Percentiles rank a stretch among this genome's conserved stretches.
phyloP scores from a whole-genome alignment of 1,284 basidiomycete genomes.

The Cryptococcus floricola region DNA sequence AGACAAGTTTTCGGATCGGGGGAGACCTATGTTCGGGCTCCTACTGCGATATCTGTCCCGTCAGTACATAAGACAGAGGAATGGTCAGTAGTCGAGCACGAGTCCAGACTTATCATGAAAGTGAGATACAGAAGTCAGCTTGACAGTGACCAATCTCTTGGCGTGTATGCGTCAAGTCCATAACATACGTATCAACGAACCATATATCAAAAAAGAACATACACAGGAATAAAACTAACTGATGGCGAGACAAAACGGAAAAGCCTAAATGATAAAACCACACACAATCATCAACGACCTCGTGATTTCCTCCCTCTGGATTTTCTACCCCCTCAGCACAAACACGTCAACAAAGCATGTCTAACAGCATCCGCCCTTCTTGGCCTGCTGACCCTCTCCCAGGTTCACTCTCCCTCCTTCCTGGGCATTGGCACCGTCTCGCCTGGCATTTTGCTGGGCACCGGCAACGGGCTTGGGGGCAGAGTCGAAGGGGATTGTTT shows the following conservation, averaged over 20 bases:
- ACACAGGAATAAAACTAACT: not conserved
- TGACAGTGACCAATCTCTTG: too few relatives aligned
- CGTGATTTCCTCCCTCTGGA: too few relatives aligned
- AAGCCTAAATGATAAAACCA: not conserved
- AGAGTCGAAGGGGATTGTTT: slow-evolving; percentile 95
- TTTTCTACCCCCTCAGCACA: too few relatives aligned
- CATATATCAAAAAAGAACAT: not conserved
- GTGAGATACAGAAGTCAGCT: too few relatives aligned
- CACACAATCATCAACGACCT: not conserved
- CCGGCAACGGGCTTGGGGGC: slow-evolving; percentile 64
- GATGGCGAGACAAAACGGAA: not conserved
- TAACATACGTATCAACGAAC: not conserved
- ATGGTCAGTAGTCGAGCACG: too few relatives aligned
- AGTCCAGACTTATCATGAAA: too few relatives aligned
- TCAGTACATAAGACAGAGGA: too few relatives aligned
- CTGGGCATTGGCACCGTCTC: slow-evolving; percentile 55
- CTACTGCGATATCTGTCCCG: too few relatives aligned
- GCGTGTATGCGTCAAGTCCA: not conserved
- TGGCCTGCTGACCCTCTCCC: slow-evolving; percentile 56
- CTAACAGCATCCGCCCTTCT: slow-evolving; percentile 47
- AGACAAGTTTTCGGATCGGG: too few relatives aligned
- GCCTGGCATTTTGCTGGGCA: slow-evolving; percentile 18
- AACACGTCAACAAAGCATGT: not conserved
- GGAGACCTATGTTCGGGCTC: too few relatives aligned
- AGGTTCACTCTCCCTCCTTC: slow-evolving; percentile 67